Conservation (phyloP, 2,329 filamentous ascomycete genomes). For the Coleophoma cylindrospora region DNA sequence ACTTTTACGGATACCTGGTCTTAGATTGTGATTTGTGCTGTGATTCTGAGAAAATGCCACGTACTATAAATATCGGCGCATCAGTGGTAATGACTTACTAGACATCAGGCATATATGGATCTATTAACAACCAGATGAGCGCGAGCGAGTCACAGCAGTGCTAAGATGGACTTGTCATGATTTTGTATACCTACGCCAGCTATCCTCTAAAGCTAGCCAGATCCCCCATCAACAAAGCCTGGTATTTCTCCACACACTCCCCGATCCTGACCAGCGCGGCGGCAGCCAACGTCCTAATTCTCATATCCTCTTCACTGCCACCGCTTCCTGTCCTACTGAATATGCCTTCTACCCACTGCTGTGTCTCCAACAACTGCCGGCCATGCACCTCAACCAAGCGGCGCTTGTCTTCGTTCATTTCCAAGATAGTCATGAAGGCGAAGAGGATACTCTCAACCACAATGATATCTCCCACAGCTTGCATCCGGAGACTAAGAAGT, state of each 20-base stretch:
- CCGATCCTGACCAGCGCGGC: constrained; percentile 72
- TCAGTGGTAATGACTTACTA: too few relatives aligned
- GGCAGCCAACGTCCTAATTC: constrained; percentile 73
- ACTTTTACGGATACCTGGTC: too few relatives aligned
- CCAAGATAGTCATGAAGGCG: constrained; percentile 72
- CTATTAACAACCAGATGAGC: too few relatives aligned
- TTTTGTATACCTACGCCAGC: too few relatives aligned
- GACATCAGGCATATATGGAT: too few relatives aligned
- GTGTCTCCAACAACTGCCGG: constrained; percentile 75
- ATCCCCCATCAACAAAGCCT: constrained; percentile 71
- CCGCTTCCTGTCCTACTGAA: constrained; percentile 49
- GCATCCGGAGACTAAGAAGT: constrained; percentile 64
- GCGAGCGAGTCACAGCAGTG: too few relatives aligned
- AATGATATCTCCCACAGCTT: constrained; percentile 53
- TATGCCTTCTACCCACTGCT: constrained; percentile 76
- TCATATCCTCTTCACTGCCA: constrained; percentile 64
- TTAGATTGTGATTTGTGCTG: too few relatives aligned
- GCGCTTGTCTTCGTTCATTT: constrained; percentile 72
- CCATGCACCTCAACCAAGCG: constrained; percentile 70
- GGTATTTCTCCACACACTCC: constrained; percentile 79
- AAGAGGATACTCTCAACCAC: constrained; percentile 75
- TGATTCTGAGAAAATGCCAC: too few relatives aligned
- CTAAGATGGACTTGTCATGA: too few relatives aligned
- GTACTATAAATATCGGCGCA: too few relatives aligned
- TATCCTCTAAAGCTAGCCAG: constrained; percentile 36